Evolutionary conservation across 352 stramenopile genomes (phyloP).

Genomic region (Pythium insidiosum): DNA sequence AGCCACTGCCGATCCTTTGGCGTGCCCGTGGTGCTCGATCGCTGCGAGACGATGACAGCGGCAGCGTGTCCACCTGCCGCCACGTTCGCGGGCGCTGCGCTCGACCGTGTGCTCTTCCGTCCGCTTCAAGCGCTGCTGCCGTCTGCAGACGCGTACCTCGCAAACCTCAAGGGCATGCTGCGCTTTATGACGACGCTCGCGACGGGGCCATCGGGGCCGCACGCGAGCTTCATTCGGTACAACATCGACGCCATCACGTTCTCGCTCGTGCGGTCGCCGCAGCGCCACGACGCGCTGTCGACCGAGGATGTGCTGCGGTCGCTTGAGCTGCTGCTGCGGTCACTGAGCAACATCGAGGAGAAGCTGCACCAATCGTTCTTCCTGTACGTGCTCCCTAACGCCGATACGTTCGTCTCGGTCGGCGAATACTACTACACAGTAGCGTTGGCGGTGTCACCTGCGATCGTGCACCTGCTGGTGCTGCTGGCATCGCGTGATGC

Average conservation of each 20-base stretch:
- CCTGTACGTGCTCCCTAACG: slow-evolving; percentile 73
- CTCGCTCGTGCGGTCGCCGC: slow-evolving; percentile 9
- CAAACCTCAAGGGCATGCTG: slow-evolving; percentile 56
- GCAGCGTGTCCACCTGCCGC: no score
- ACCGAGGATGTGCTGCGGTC: slow-evolving; percentile 35
- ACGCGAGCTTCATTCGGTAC: slow-evolving; percentile 79
- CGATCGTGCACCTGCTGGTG: slow-evolving; percentile 51
- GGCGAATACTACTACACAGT: slow-evolving; percentile 84
- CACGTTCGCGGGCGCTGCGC: no score
- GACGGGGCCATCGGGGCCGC: slow-evolving; percentile 44
- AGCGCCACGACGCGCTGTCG: slow-evolving; percentile 13
- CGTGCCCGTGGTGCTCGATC: slow-evolving; percentile 43
- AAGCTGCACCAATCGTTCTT: slow-evolving; percentile 88
- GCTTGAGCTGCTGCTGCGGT: slow-evolving; percentile 60
- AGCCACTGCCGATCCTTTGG: slow-evolving; percentile 32
- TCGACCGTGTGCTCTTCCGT: no score
- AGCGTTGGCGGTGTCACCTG: slow-evolving; percentile 54
- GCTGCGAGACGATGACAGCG: slow-evolving; percentile 22
- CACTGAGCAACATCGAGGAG: slow-evolving; percentile 83
- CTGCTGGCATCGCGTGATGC: no score
- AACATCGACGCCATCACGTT: slow-evolving; percentile 83
- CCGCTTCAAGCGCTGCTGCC: slow-evolving; percentile 17
- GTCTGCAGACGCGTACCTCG: slow-evolving; percentile 32
- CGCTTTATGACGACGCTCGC: slow-evolving; percentile 76
- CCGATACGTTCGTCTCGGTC: slow-evolving; percentile 74